Conservation (phyloP, 2,329 filamentous ascomycete genomes). For the Cryphonectria japonica region DNA sequence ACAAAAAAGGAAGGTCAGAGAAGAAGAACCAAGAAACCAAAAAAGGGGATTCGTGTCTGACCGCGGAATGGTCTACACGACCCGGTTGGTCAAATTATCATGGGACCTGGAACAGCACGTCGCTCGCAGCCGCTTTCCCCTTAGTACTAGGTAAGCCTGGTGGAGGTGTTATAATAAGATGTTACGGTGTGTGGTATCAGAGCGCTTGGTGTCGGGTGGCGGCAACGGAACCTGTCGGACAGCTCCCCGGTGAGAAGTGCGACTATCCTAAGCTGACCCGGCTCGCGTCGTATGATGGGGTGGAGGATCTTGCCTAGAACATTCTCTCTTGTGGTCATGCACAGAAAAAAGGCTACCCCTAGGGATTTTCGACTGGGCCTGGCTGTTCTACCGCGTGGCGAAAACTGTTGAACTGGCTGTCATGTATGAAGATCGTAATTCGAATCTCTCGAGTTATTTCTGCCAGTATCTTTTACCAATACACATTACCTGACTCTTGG, state of each 20-base stretch:
- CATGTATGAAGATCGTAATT: no score
- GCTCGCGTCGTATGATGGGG: background rate
- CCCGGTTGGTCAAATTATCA: background rate
- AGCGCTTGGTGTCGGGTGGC: background rate
- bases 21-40: no score
- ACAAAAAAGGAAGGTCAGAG: no score
- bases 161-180: background rate
- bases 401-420: background rate
- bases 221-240: background rate
- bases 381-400: background rate
- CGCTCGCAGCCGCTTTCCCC: background rate
- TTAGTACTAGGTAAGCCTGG: background rate
- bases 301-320: background rate
- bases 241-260: background rate
- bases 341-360: background rate
- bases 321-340: background rate
- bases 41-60: background rate
- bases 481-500: background rate
- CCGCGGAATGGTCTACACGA: background rate
- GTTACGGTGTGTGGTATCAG: background rate
- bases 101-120: background rate
- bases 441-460: background rate
- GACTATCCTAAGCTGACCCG: background rate
- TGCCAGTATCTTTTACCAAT: background rate
- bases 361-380: background rate